These are phyloP conservation scores for Pythium rishiriense DNA, from an alignment of 352 stramenopile genomes.

Conservation along the genomic window DNA sequence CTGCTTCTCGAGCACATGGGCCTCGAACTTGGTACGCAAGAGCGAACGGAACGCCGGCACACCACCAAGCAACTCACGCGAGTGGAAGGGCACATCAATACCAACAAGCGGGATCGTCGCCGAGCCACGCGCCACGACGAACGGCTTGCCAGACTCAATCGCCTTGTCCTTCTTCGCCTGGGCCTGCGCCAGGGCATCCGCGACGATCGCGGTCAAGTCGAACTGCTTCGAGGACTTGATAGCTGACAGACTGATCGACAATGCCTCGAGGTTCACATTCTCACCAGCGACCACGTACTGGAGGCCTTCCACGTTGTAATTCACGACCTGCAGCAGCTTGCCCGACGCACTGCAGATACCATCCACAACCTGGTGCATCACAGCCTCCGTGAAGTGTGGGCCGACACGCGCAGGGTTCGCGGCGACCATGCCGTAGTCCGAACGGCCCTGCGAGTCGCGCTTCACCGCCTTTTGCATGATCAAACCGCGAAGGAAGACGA, in stretches of 20 bases:
- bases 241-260: conserved; percentile 64
- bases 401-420: conserved; percentile 79
- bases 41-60: conserved; percentile 81
- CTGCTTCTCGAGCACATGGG: conserved; percentile 65
- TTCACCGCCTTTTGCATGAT: conserved; percentile 42
- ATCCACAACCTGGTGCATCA: conserved; percentile 73
- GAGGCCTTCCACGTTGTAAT: conserved; percentile 83
- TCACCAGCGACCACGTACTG: conserved; percentile 89
- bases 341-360: conserved; percentile 53
- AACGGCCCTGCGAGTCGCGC: conserved; percentile 51
- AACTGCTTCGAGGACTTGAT: conserved; percentile 35
- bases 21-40: conserved; percentile 68
- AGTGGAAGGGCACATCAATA: conserved; percentile 92
- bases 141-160: conserved; percentile 51
- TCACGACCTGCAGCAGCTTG: conserved; percentile 86
- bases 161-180: conserved; percentile 60
- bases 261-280: conserved; percentile 77
- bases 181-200: conserved; percentile 58
- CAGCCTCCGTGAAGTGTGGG: conserved; percentile 64
- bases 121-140: conserved; percentile 56
- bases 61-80: conserved; percentile 72
- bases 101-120: conserved; percentile 87
- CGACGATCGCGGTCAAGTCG: conserved; percentile 53
- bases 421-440: conserved; percentile 88
- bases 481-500: conserved; percentile 81